Conservation (phyloP, 1,284 basidiomycete species). For the Tilletia caries region DNA sequence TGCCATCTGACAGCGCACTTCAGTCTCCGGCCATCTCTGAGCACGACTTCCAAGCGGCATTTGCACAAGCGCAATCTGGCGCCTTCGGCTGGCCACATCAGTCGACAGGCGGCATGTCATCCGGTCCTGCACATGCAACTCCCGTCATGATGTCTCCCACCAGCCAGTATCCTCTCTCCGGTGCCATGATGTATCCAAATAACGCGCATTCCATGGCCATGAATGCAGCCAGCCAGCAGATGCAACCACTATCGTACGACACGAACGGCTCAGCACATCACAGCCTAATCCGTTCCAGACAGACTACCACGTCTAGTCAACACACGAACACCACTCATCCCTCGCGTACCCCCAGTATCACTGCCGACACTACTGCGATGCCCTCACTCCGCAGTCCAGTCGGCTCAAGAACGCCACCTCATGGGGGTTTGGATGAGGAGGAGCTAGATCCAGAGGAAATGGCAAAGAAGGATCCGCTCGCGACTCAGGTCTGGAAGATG, state of each 20-base stretch:
- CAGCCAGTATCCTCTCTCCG: neutral
- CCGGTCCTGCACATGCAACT: no score
- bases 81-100: no score
- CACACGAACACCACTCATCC: neutral
- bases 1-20: neutral
- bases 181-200: neutral
- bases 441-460: constrained; percentile 50
- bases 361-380: neutral
- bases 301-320: no score
- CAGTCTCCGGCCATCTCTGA: neutral
- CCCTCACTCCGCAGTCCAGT: neutral
- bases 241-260: no score
- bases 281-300: no score
- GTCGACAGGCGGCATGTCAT: no score
- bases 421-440: constrained; percentile 17
- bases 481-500: constrained; percentile 95
- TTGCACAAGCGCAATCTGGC: neutral
- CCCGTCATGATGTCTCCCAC: neutral
- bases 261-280: no score
- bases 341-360: neutral
- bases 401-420: neutral
- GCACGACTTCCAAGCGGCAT: neutral
- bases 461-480: constrained; percentile 73
- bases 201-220: neutral
- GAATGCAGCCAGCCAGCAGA: neutral